These are phyloP conservation scores for Kurtzmaniella natalensis DNA, from an alignment of 1,139 yeast species.

Conservation along the genomic window DNA sequence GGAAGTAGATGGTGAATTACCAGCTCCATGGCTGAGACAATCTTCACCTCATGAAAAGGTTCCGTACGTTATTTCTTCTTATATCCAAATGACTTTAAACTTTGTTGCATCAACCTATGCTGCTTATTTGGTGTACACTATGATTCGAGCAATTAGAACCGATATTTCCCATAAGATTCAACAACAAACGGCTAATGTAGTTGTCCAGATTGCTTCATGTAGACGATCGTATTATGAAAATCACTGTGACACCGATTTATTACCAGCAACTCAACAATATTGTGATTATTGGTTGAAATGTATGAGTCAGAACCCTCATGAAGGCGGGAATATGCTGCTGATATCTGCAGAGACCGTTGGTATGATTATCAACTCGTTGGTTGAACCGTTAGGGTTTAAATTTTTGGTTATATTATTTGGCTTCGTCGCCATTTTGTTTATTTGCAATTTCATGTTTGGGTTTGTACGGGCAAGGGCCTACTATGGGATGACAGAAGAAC, in stretches of 20 bases:
- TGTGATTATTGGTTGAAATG: constrained; percentile 63
- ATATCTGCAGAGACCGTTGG: constrained; percentile 65
- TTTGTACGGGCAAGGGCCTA: constrained; percentile 43
- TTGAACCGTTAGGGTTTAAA: constrained; percentile 61
- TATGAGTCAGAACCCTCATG: constrained; percentile 51
- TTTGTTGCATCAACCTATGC: constrained; percentile 39
- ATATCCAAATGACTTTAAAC: constrained; percentile 51
- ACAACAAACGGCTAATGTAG: constrained; percentile 31
- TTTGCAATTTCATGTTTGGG: constrained; percentile 41
- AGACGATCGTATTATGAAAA: constrained; percentile 48
- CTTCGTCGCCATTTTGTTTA: constrained; percentile 26
- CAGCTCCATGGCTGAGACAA: constrained; percentile 45
- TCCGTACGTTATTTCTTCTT: constrained; percentile 55
- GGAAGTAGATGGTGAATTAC: constrained; percentile 19
- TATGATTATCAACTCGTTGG: constrained; percentile 53
- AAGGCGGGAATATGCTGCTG: constrained; percentile 40
- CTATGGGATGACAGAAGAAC: constrained; percentile 25
- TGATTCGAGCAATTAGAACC: constrained; percentile 42
- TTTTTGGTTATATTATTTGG: constrained; percentile 42
- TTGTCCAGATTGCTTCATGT: constrained; percentile 46
- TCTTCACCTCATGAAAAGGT: constrained; percentile 35
- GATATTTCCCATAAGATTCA: constrained; percentile 51
- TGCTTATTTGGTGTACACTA: constrained; percentile 36
- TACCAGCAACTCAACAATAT: constrained; percentile 53
- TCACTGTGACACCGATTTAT: constrained; percentile 55